Base-by-base conservation (phyloP, 768 basidiomycete genomes). In the Asterophora parasitica region DNA sequence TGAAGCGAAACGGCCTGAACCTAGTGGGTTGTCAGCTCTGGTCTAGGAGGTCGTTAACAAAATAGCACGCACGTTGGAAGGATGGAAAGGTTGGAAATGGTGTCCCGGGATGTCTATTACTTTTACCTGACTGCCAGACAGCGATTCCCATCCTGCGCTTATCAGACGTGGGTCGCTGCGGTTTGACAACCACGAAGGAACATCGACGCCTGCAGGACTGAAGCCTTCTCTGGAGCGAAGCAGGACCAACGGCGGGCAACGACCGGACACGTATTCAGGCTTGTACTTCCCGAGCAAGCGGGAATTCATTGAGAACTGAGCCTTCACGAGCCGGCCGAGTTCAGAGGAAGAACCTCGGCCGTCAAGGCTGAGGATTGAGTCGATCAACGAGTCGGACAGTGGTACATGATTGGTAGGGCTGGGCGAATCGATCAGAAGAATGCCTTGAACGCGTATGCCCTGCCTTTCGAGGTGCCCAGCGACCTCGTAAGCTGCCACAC, bases 381-480 rank as follows among this genome's bases (percentile, higher is more conserved):
- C 66, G 47, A 89, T 72, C 27, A 86, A 53, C 0, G 68, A 33
- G 31, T 74, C 69, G 6, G 84, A 72, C 28, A 88, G 70, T 6
- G 78, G 71, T 2, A 73, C 68, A 5, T 74, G 72, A n/a, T 70
- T 64, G 7, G 70, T 58, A 0, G 87, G 85, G 48, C 71, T 67
- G 0, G 87, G 84, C 0, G 83, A 72, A 58, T 88, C 87, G 54
- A 89, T 81, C 50, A 87, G 66, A 7, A 87, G 53, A 36, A 88
- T 65, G 0, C 84, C 87, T 42, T 66, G 65, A 16, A 84, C 78
- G 1, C 52, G 42, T 7, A 74, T 54, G 2, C 75, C 78, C 4
- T 58, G 65, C 15, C 53, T 61, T n/a, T 66, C 50, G 13, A 88
- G 72, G 20, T 76, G 75, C 0, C 71, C 72, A 13, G 81, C 77